These are phyloP conservation scores for Chrysoporthe austroafricana DNA, from an alignment of 2,329 filamentous ascomycete species.

Conservation along the genomic window DNA sequence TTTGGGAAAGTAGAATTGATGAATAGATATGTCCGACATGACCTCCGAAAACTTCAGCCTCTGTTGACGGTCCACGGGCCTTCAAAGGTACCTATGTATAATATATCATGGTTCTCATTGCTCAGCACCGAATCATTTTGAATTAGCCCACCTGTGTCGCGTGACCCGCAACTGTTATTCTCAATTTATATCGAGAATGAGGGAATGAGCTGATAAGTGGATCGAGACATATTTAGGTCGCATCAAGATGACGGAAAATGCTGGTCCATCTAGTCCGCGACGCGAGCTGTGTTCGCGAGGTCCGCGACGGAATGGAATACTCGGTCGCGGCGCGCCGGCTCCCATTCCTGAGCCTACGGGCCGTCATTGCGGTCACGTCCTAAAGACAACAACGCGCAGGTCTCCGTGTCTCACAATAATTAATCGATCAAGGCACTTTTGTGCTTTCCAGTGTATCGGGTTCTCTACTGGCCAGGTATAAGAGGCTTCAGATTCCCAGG, in stretches of 20 bases:
- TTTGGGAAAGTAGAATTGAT: too few relatives aligned
- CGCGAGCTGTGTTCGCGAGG: neutral
- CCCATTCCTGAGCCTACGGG: constrained; percentile 5
- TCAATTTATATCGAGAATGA: neutral
- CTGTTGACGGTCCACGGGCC: too few relatives aligned
- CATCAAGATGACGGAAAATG: neutral
- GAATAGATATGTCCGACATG: neutral
- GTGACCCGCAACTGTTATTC: neutral
- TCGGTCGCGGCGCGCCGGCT: neutral
- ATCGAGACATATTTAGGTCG: constrained; percentile 3
- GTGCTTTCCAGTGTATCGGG: neutral
- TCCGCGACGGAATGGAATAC: neutral
- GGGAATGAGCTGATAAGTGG: neutral
- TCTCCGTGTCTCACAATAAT: neutral
- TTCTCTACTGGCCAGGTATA: neutral
- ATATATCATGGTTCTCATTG: neutral
- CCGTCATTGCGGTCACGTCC: neutral
- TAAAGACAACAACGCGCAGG: neutral
- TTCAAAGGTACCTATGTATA: too few relatives aligned
- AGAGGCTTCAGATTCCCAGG: neutral
- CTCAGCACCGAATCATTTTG: neutral
- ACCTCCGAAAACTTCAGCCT: too few relatives aligned
- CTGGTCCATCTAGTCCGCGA: neutral
- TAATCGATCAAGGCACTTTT: neutral
- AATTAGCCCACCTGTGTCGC: neutral